Percentiles rank a stretch among this genome's conserved stretches.
These are phyloP conservation scores for Rosa persica DNA, from an alignment of 306 rosid species.

Conservation along the genomic window DNA sequence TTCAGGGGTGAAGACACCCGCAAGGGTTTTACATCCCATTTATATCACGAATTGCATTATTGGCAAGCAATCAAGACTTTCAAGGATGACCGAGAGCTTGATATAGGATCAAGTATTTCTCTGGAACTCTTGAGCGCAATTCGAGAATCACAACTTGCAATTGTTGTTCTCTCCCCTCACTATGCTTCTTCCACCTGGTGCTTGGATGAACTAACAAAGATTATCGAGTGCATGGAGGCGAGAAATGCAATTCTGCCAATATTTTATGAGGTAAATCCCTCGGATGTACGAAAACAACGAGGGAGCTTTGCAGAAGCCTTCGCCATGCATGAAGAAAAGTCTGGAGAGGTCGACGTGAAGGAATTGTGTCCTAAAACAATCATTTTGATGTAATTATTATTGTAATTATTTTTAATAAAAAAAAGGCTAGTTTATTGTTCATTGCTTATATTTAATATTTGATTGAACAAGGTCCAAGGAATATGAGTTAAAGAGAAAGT, in stretches of 20 bases:
- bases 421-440: too few relatives aligned
- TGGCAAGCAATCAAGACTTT: not conserved
- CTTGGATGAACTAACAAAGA: not conserved
- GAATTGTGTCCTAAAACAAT: too few relatives aligned
- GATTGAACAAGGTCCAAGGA: too few relatives aligned
- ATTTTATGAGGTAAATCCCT: not conserved
- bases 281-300: not conserved
- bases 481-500: too few relatives aligned
- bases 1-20: not conserved
- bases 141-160: not conserved
- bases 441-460: too few relatives aligned
- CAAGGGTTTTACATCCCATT: not conserved
- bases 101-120: not conserved
- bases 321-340: not conserved
- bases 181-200: too few relatives aligned
- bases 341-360: not conserved
- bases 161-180: not conserved
- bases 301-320: not conserved
- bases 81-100: not conserved
- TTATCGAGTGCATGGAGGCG: not conserved
- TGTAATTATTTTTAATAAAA: too few relatives aligned
- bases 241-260: not conserved
- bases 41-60: not conserved
- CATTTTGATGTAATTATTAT: too few relatives aligned
- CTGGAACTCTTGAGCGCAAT: not conserved